phyloP scores from a whole-genome alignment of 139 green algal species.

The Volvox africanus region DNA sequence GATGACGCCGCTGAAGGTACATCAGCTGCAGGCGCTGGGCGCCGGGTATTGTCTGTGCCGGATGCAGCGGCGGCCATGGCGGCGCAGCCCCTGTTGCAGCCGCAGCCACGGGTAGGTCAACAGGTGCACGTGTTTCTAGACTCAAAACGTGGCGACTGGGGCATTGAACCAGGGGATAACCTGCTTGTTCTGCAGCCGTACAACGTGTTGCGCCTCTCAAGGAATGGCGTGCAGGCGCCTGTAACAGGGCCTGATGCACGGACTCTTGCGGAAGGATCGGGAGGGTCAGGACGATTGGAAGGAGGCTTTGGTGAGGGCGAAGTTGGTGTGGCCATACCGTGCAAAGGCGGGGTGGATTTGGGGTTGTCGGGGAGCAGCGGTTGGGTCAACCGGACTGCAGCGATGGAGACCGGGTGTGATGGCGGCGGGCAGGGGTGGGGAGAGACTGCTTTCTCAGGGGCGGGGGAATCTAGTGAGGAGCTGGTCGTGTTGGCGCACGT shows the following conservation, averaged over 20 bases:
- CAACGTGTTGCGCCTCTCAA: background rate
- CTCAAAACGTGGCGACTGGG: slow-evolving; percentile 30
- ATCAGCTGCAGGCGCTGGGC: background rate
- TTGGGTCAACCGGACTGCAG: background rate
- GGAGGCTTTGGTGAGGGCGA: too few species aligned
- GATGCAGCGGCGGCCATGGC: background rate
- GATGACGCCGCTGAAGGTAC: background rate
- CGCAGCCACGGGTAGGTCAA: background rate
- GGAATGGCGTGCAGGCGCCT: background rate
- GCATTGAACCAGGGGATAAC: background rate
- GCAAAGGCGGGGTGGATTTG: background rate
- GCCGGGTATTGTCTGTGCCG: background rate
- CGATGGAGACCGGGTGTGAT: too few species aligned
- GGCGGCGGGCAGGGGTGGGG: background rate
- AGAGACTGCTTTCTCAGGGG: background rate
- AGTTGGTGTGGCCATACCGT: background rate
- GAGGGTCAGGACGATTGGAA: too few species aligned
- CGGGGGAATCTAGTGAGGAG: background rate
- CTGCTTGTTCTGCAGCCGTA: slow-evolving; percentile 42
- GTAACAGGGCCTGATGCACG: too few species aligned
- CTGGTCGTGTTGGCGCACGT: background rate
- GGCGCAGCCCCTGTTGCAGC: background rate
- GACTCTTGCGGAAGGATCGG: too few species aligned
- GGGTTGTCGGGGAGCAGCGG: background rate
- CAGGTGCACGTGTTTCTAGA: slow-evolving; percentile 20